Conservation (phyloP, 257 asterid species). For the Ajuga chamaepitys region DNA sequence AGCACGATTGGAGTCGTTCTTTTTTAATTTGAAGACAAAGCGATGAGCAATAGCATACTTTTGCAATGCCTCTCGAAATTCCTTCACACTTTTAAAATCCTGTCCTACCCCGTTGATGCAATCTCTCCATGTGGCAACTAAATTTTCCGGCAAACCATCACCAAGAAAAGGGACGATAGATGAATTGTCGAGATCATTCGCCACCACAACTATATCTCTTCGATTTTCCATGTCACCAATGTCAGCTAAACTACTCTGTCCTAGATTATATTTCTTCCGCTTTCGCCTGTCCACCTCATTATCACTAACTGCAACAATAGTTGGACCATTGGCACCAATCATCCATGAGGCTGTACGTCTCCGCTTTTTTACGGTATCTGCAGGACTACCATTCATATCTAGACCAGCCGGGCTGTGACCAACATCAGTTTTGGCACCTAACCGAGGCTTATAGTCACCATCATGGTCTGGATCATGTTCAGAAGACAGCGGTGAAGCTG, state of each 20-base stretch:
- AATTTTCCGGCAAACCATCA: constrained; percentile 67
- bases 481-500: constrained; percentile 41
- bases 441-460: constrained; percentile 55
- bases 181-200: constrained; percentile 33
- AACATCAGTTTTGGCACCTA: constrained; percentile 26
- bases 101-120: constrained; percentile 77
- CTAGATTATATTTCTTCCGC: constrained; percentile 27
- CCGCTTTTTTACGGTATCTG: constrained; percentile 89
- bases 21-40: constrained; percentile 63
- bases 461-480: constrained; percentile 42
- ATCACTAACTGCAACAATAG: constrained; percentile 39
- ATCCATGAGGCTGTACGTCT: constrained; percentile 69
- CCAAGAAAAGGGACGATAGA: constrained; percentile 31
- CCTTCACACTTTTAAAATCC: constrained; percentile 70
- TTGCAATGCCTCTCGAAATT: constrained; percentile 76
- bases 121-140: constrained; percentile 69
- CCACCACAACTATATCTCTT: constrained; percentile 29
- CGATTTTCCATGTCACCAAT: constrained; percentile 27
- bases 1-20: constrained; percentile 69
- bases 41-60: constrained; percentile 80
- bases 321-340: constrained; percentile 49
- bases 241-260: constrained; percentile 16
- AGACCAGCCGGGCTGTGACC: constrained; percentile 29
- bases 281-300: constrained; percentile 30
- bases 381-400: constrained; percentile 56